A percentile compares a stretch with the other conserved stretches of the same genome.
Conservation (phyloP, 495 filamentous ascomycete genomes). For the Aspergillus leporis region DNA sequence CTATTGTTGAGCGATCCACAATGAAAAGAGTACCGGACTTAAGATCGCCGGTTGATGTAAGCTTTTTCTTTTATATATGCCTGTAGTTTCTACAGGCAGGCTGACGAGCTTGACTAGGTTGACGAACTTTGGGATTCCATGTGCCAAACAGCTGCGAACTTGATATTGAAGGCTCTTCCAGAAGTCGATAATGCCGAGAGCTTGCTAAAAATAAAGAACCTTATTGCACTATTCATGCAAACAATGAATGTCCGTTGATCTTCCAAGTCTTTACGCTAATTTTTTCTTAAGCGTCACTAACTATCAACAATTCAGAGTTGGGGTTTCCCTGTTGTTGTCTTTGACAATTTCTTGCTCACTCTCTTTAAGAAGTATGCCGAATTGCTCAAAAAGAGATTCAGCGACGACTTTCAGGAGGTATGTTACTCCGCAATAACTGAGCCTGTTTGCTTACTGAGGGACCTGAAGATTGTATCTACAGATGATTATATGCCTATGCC, state of each 20-base stretch:
- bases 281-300: constrained; percentile 11
- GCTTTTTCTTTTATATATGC: neutral
- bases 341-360: constrained; percentile 79
- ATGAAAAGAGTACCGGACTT: constrained; percentile 82
- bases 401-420: constrained; percentile 90
- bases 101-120: constrained; percentile 52
- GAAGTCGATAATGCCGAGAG: constrained; percentile 81
- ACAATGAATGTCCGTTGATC: constrained; percentile 74
- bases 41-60: constrained; percentile 79
- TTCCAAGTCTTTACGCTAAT: constrained; percentile 27
- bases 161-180: constrained; percentile 74
- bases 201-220: constrained; percentile 85
- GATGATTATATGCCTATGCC: constrained; percentile 99
- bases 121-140: constrained; percentile 98
- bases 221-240: constrained; percentile 92
- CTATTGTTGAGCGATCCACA: constrained; percentile 92
- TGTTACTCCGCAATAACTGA: constrained; percentile 2
- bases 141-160: constrained; percentile 80
- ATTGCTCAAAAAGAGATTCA: constrained; percentile 86
- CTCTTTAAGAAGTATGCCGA: constrained; percentile 93
- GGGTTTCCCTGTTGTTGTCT: constrained; percentile 78
- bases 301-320: constrained; percentile 61
- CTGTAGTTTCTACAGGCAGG: neutral
- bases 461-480: constrained; percentile 76
- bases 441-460: constrained; percentile 13